Evolutionary conservation across 805 yeast species (phyloP).

Genomic region (Spathaspora sp.): DNA sequence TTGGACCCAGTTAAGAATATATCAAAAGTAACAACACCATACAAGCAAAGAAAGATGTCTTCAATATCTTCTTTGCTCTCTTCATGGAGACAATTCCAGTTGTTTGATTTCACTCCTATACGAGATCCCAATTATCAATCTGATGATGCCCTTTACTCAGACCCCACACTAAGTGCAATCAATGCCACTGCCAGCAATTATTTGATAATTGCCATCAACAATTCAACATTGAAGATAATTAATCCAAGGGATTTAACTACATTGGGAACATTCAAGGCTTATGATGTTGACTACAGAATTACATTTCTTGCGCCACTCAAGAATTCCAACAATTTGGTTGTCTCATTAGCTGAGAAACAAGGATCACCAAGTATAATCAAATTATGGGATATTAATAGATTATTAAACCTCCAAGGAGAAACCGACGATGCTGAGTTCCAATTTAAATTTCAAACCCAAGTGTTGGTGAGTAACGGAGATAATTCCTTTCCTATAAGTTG

Average conservation of each 20-base stretch:
- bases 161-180: slow-evolving; percentile 64
- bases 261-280: slow-evolving; percentile 54
- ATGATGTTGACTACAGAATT: slow-evolving; percentile 61
- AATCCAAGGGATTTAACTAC: slow-evolving; percentile 42
- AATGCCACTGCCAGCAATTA: slow-evolving; percentile 49
- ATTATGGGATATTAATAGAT: slow-evolving; percentile 66
- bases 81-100: slow-evolving; percentile 78
- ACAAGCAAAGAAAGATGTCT: background rate
- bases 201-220: slow-evolving; percentile 57
- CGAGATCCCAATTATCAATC: slow-evolving; percentile 74
- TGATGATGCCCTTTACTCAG: slow-evolving; percentile 69
- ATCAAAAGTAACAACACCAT: background rate
- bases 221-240: slow-evolving; percentile 54
- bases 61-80: slow-evolving; percentile 10
- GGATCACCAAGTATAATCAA: slow-evolving; percentile 67
- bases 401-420: slow-evolving; percentile 22
- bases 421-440: slow-evolving; percentile 16
- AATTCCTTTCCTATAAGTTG: slow-evolving; percentile 79
- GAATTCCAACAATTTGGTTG: slow-evolving; percentile 47
- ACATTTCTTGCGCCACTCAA: slow-evolving; percentile 51
- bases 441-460: slow-evolving; percentile 54
- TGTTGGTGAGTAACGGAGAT: slow-evolving; percentile 62
- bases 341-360: slow-evolving; percentile 71
- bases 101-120: slow-evolving; percentile 80
- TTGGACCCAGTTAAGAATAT: too few relatives aligned